These are phyloP conservation scores for Tirmania nivea DNA, from an alignment of 495 filamentous ascomycete species.

Conservation along the genomic window DNA sequence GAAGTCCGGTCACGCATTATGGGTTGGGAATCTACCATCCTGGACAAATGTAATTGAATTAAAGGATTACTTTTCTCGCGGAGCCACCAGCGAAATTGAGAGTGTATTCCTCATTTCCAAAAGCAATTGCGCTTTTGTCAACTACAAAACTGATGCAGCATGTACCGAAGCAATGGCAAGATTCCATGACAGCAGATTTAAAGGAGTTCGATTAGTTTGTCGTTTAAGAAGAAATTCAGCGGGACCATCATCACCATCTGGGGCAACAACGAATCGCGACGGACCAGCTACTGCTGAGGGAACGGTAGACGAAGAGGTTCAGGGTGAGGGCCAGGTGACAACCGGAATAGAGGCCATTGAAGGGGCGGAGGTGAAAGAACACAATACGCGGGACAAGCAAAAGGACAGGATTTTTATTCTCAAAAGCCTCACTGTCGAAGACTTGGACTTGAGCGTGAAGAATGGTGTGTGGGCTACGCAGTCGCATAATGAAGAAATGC, in stretches of 20 bases:
- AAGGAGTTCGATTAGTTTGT: constrained; percentile 79
- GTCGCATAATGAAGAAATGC: constrained; percentile 61
- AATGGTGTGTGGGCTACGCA: constrained; percentile 91
- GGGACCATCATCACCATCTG: constrained; percentile 24
- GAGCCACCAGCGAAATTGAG: constrained; percentile 56
- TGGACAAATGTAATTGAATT: constrained; percentile 56
- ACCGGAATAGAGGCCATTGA: not conserved
- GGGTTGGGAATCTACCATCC: constrained; percentile 87
- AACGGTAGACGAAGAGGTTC: constrained; percentile 7
- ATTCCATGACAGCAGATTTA: constrained; percentile 81
- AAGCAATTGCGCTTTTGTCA: constrained; percentile 95
- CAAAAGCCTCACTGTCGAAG: constrained; percentile 87
- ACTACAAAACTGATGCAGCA: constrained; percentile 63
- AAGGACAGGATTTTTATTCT: constrained; percentile 75
- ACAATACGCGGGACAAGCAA: constrained; percentile 6
- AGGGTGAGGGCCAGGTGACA: constrained; percentile 8
- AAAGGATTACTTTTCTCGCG: constrained; percentile 76
- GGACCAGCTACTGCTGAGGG: not conserved
- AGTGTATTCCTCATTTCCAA: constrained; percentile 91
- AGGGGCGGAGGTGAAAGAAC: not conserved
- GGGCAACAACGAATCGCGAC: constrained; percentile 22
- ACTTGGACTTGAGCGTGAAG: constrained; percentile 71
- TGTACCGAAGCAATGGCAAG: constrained; percentile 58
- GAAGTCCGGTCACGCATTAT: constrained; percentile 82
- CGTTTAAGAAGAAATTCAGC: constrained; percentile 45